Evolutionary conservation across 352 stramenopile species (phyloP).

Genomic region (Saprolegnia parasitica): DNA sequence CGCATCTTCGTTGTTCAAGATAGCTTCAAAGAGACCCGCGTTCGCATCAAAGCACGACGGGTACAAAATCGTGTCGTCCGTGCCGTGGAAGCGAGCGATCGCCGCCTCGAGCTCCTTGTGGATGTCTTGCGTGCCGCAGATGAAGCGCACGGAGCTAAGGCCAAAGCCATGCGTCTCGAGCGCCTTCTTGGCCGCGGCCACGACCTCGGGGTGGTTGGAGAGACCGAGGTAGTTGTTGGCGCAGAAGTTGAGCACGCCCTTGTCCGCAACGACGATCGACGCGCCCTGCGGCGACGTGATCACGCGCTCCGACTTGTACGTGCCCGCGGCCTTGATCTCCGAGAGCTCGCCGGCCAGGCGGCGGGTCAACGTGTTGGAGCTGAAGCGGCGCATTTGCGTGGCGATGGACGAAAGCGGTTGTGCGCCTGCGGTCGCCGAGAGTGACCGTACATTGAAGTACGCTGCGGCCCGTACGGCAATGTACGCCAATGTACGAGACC

Average conservation of each 20-base stretch:
- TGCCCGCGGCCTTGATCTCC: slow-evolving; percentile 75
- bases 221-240: slow-evolving; percentile 94
- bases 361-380: slow-evolving; percentile 64
- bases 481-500: too few relatives aligned
- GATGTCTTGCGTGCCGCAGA: slow-evolving; percentile 92
- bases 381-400: slow-evolving; percentile 21
- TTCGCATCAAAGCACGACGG: slow-evolving; percentile 94
- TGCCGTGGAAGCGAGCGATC: slow-evolving; percentile 93
- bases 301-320: slow-evolving; percentile 86
- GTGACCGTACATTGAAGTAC: background rate
- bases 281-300: slow-evolving; percentile 85
- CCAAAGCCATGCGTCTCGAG: slow-evolving; percentile 89
- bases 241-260: slow-evolving; percentile 91
- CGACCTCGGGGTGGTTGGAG: slow-evolving; percentile 83
- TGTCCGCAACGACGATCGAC: slow-evolving; percentile 58
- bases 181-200: slow-evolving; percentile 77
- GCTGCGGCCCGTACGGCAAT: background rate
- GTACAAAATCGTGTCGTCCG: slow-evolving; percentile 93
- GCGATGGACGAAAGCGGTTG: background rate
- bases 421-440: background rate
- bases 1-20: slow-evolving; percentile 86
- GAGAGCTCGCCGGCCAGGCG: slow-evolving; percentile 65
- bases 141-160: slow-evolving; percentile 90
- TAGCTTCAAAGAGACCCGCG: slow-evolving; percentile 87
- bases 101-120: slow-evolving; percentile 88